phyloP scores from a whole-genome alignment of 164 flowering plant species.

The Nelumbo lutea region DNA sequence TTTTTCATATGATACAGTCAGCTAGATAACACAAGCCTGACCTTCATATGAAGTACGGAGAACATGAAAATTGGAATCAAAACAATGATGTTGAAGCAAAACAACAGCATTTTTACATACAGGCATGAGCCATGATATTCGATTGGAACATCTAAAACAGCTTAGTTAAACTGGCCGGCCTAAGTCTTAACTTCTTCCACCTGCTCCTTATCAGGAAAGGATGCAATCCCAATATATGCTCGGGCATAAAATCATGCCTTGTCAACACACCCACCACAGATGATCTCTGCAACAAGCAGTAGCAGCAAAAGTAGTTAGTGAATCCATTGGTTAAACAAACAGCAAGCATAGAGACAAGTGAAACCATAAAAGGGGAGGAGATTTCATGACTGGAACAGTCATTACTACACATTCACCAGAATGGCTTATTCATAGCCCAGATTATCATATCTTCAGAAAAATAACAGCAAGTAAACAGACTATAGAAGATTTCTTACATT shows the following conservation, averaged over 20 bases:
- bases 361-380: no score
- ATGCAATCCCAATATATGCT: conserved; percentile 62
- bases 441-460: background rate
- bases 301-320: background rate
- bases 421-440: background rate
- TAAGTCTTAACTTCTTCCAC: conserved; percentile 62
- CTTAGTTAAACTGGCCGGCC: conserved; percentile 28
- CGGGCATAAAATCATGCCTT: conserved; percentile 91
- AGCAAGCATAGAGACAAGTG: background rate
- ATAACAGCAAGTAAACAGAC: background rate
- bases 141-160: conserved; percentile 1
- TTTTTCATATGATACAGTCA: background rate
- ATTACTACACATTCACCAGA: background rate
- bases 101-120: background rate
- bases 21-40: background rate
- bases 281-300: conserved; percentile 43
- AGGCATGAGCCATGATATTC: background rate
- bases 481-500: conserved; percentile 42
- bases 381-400: no score
- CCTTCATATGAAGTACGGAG: background rate
- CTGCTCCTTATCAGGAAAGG: conserved; percentile 48
- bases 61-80: background rate
- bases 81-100: background rate
- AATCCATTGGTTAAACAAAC: background rate
- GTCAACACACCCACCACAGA: conserved; percentile 88